Evolutionary conservation across 805 yeast genomes (phyloP).

Genomic region (Saccharomycopsis babjevae): DNA sequence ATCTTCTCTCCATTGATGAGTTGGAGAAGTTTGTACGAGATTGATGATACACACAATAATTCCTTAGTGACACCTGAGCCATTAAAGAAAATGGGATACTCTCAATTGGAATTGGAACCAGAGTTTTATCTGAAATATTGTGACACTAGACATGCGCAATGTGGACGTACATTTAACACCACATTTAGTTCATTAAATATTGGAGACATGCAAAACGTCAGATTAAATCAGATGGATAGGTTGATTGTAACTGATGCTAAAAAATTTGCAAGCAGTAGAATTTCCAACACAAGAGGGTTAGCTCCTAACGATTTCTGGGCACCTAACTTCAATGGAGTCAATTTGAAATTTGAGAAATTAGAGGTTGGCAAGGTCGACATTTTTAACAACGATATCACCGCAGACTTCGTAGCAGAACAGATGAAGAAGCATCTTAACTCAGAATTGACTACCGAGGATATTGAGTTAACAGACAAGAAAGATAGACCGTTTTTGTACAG

Average conservation of each 20-base stretch:
- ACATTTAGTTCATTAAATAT: constrained; percentile 24
- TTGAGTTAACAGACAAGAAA: background rate
- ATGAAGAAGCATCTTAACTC: background rate
- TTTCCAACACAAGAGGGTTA: background rate
- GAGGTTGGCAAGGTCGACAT: constrained; percentile 32
- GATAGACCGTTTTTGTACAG: constrained; percentile 13
- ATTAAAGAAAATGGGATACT: constrained; percentile 18
- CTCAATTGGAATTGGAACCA: constrained; percentile 24
- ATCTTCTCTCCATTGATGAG: constrained; percentile 32
- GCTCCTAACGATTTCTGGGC: constrained; percentile 22
- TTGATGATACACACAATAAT: constrained; percentile 32
- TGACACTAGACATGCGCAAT: constrained; percentile 12
- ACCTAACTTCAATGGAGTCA: constrained; percentile 32
- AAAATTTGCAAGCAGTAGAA: background rate
- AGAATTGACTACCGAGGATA: background rate
- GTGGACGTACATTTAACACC: constrained; percentile 21
- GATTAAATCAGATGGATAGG: constrained; percentile 8
- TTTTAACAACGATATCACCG: constrained; percentile 27
- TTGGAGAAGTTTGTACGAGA: constrained; percentile 33
- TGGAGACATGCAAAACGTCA: constrained; percentile 16
- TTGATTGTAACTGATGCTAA: background rate
- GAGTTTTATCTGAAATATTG: constrained; percentile 27
- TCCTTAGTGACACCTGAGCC: constrained; percentile 36
- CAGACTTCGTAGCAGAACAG: constrained; percentile 13
- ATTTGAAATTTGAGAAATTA: constrained; percentile 39